Conservation (phyloP, 305 asterid genomes). For the Withania somnifera region DNA sequence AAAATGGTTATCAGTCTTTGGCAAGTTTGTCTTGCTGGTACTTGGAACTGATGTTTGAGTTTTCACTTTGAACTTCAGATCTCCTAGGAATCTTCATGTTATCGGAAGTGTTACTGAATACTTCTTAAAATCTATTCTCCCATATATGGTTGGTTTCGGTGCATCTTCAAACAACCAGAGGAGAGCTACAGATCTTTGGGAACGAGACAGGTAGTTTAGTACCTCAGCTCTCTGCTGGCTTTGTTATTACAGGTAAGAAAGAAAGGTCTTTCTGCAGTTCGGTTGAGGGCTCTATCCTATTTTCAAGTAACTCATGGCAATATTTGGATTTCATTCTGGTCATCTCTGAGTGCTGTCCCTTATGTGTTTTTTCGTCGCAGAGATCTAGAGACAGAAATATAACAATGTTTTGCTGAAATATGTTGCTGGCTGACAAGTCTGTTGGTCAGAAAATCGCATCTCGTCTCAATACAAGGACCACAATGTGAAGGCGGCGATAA, state of each 20-base stretch:
- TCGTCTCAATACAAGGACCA: constrained; percentile 39
- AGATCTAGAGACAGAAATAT: not conserved
- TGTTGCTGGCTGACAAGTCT: constrained; percentile 39
- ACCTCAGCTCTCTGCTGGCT: not conserved
- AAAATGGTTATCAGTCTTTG: not conserved
- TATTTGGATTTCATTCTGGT: constrained; percentile 51
- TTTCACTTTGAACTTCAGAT: not conserved
- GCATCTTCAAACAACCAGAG: constrained; percentile 50
- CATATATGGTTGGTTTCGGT: not conserved
- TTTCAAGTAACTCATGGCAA: constrained; percentile 43
- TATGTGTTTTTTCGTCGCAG: not conserved
- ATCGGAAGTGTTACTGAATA: not conserved
- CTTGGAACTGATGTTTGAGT: not conserved
- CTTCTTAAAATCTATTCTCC: not conserved
- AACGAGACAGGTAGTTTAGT: constrained; percentile 35
- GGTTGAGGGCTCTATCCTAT: constrained; percentile 38
- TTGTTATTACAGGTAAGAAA: constrained; percentile 32
- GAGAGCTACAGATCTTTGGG: constrained; percentile 61
- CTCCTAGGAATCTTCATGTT: not conserved
- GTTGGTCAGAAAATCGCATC: constrained; percentile 52
- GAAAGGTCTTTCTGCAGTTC: constrained; percentile 32
- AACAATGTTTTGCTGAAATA: not conserved
- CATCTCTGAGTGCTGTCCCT: constrained; percentile 7
- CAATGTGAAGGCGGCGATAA: constrained; percentile 27
- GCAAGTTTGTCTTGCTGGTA: not conserved